phyloP scores from a whole-genome alignment of 2,329 filamentous ascomycete species.

The Ophidiomyces ophidiicola region DNA sequence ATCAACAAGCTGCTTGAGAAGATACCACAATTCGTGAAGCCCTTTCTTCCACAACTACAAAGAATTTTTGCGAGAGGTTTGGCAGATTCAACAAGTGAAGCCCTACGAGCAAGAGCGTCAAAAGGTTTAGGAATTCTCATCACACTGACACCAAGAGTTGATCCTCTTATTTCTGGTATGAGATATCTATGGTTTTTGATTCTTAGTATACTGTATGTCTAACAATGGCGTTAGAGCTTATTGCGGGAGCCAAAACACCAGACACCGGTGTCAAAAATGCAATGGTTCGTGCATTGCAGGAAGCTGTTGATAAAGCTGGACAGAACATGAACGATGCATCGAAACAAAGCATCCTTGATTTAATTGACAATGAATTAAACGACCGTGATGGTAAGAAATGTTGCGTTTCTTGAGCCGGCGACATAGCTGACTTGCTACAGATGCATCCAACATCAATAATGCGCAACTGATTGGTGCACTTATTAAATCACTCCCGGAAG shows the following conservation, averaged over 20 bases:
- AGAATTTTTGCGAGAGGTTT: constrained; percentile 93
- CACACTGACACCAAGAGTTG: constrained; percentile 86
- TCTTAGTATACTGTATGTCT: constrained; percentile 2
- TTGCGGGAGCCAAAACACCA: constrained; percentile 84
- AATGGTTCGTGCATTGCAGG: constrained; percentile 93
- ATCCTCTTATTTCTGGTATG: constrained; percentile 64
- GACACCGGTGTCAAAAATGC: constrained; percentile 82
- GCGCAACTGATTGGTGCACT: constrained; percentile 81
- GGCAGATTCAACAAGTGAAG: constrained; percentile 82
- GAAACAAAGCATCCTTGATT: constrained; percentile 65
- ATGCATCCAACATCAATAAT: constrained; percentile 73
- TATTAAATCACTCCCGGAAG: constrained; percentile 68
- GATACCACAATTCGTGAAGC: constrained; percentile 88
- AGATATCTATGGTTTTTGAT: constrained; percentile 1
- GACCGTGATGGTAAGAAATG: constrained; percentile 60
- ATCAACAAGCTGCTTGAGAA: constrained; percentile 93
- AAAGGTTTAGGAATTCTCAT: constrained; percentile 92
- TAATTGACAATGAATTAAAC: constrained; percentile 77
- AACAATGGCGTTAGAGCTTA: constrained; percentile 48
- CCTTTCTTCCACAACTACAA: constrained; percentile 91
- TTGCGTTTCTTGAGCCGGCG: constrained; percentile 12
- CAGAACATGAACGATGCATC: constrained; percentile 89
- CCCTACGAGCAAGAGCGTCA: constrained; percentile 74
- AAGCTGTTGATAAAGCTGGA: constrained; percentile 91
- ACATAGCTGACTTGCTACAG: constrained; percentile 23